phyloP scores from a whole-genome alignment of 2,329 filamentous ascomycete species.

The Pseudodiploospora longispora region DNA sequence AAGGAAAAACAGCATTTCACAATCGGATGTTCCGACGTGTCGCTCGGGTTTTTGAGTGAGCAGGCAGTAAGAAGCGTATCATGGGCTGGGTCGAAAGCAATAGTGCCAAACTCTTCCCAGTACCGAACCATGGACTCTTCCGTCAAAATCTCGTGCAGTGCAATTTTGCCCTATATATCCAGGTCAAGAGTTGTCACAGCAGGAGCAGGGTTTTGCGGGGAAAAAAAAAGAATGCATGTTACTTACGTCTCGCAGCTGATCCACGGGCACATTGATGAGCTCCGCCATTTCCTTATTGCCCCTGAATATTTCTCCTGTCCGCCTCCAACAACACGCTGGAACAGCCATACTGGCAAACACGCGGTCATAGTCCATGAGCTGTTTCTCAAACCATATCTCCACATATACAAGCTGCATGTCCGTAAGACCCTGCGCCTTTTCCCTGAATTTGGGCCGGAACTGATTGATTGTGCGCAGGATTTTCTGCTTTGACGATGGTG shows the following conservation, averaged over 20 bases:
- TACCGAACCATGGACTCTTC: slow-evolving; percentile 94
- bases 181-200: neutral
- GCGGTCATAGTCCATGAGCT: slow-evolving; percentile 94
- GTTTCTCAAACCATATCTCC: slow-evolving; percentile 98
- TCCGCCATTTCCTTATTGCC: slow-evolving; percentile 99
- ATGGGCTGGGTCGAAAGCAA: slow-evolving; percentile 88
- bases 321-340: slow-evolving; percentile 91
- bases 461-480: slow-evolving; percentile 86
- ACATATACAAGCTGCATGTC: slow-evolving; percentile 92
- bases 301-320: slow-evolving; percentile 93
- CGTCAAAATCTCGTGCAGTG: slow-evolving; percentile 89
- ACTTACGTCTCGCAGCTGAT: slow-evolving; percentile 81
- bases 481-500: slow-evolving; percentile 74
- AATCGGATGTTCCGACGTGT: slow-evolving; percentile 59
- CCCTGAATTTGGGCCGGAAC: slow-evolving; percentile 91
- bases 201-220: neutral
- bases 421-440: slow-evolving; percentile 85
- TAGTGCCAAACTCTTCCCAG: slow-evolving; percentile 98
- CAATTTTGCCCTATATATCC: slow-evolving; percentile 70
- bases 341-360: slow-evolving; percentile 99
- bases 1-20: slow-evolving; percentile 97
- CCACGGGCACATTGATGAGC: slow-evolving; percentile 85
- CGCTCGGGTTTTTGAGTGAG: slow-evolving; percentile 73
- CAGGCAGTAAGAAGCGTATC: slow-evolving; percentile 95
- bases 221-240: neutral